Base-by-base conservation (phyloP, 352 stramenopile genomes). In the Phytopythium kandeliae region DNA sequence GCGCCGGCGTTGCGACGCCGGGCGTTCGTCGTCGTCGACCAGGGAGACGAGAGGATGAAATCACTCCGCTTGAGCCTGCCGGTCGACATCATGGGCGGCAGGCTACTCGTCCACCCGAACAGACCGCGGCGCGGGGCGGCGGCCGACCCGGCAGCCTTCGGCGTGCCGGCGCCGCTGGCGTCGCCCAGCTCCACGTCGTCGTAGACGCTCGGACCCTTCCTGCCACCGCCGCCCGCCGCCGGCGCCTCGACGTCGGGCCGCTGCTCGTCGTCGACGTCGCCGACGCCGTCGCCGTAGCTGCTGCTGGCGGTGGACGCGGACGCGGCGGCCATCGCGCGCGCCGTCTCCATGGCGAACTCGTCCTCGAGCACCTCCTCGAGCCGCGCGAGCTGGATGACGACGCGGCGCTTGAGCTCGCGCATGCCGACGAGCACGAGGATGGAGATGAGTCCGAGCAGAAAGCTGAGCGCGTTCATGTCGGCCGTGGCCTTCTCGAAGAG, bases 391-490 rank as follows among this genome's bases (percentile, higher is more conserved):
- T 81, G 64, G 1, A 43, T 21, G 34, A 78, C 63, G 30, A 74
- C 65, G 21, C 60, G 49, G 41, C 65, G 63, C 54, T 81, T 81
- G 47, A 78, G 55, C 41, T 48, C 41, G 19, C 63, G 62, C 67
- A 81, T 75, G 48, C 62, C 65, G 19, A 78, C 21, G 15, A 97
- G 60, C 19, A 83, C 58, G 8, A 56, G 21, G 31, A 94, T 79
- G 28, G 71, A 82, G 19, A 72, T 42, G 19, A 67, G 54, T 8
- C 82, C 82, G 2, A 97, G 35, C 7, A 80, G 35, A 37, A 96
- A 76, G 17, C 78, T 86, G 46, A 70, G 78, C 30, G 35, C 78
- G 55, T 95, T 95, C 54, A 78, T 73, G 28, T 96, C 53, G 4
- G 3, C 26, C n/a, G 60, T 52, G 36, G 80, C 74, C 48, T 79